Evolutionary conservation across 164 flowering plant species (phyloP), one percentile per base, ranked within the genome.

Genomic region (Echeveria elegans): DNA sequence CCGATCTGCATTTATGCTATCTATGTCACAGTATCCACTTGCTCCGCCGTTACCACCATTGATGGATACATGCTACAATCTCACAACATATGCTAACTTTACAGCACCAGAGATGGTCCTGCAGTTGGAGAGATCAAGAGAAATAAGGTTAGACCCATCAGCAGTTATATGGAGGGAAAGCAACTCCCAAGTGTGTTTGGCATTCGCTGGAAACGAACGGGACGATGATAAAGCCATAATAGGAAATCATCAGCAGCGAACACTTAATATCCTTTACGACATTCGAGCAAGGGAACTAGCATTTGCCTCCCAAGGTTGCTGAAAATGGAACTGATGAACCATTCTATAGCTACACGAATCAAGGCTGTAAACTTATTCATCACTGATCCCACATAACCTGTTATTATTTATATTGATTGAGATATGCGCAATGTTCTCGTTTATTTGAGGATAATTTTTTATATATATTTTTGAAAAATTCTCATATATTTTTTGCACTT

Each of bases 21-120:
- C 4, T 8, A 71, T 79, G 77, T n/a, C 65, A 0, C 43, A 63
- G n/a, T 77, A 77, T 66, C 53, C 64, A 7, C 9, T 19, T 12
- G 56, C 72, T 1, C 29, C 32, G 2, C 53, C 70, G 0, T 36
- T 32, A 11, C 70, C 72, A 19, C 66, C 65, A 66, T 52, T 52
- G 58, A 50, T 71, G 62, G 78, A 70, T 66, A 77, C 78, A 2
- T 75, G 78, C 68, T 73, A 72, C 53, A 73, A 80, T 28, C 68
- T 80, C 23, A 66, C 66, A 19, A 43, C 32, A 14, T 43, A 30
- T 12, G 43, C 56, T 4, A 37, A 65, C 9, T 38, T 80, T 7
- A 23, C 45, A 1, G 41, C 77, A 5, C 80, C 82, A 19, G 63
- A n/a, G 41, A 63, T 63, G 23, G 43, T 7, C 26, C 43, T 63